Conservation (phyloP, 805 yeast genomes). For the Metschnikowia arizonensis region DNA sequence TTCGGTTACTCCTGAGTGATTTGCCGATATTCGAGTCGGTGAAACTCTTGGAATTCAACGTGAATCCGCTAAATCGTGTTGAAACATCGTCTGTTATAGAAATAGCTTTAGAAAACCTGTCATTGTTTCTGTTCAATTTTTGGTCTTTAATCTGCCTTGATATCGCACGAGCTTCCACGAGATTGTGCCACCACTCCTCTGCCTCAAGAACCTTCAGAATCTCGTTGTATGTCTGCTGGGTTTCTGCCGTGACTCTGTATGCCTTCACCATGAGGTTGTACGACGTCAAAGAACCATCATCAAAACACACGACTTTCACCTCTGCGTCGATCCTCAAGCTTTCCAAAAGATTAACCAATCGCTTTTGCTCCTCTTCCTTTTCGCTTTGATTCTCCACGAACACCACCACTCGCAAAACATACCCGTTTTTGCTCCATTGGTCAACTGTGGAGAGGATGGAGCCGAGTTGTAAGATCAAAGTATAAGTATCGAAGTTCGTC, state of each 20-base stretch:
- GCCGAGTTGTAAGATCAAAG: slow-evolving; percentile 88
- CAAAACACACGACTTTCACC: slow-evolving; percentile 68
- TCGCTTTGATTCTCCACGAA: slow-evolving; percentile 80
- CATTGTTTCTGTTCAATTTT: slow-evolving; percentile 17
- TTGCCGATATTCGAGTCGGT: slow-evolving; percentile 13
- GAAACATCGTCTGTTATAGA: slow-evolving; percentile 11
- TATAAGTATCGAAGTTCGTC: slow-evolving; percentile 93
- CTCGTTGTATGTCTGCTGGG: slow-evolving; percentile 29
- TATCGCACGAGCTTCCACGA: slow-evolving; percentile 53
- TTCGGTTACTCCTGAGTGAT: slow-evolving; percentile 28
- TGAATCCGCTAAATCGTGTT: slow-evolving; percentile 21
- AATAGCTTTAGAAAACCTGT: slow-evolving; percentile 9
- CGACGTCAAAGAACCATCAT: slow-evolving; percentile 48
- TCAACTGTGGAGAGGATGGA: slow-evolving; percentile 92
- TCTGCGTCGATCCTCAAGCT: slow-evolving; percentile 83
- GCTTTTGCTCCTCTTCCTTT: slow-evolving; percentile 59
- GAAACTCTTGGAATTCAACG: slow-evolving; percentile 18
- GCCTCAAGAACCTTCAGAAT: slow-evolving; percentile 49
- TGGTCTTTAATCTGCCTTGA: slow-evolving; percentile 32
- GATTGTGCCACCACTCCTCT: slow-evolving; percentile 86
- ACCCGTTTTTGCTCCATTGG: slow-evolving; percentile 74
- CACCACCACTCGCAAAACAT: slow-evolving; percentile 72
- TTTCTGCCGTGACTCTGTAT: slow-evolving; percentile 31
- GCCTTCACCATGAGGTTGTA: slow-evolving; percentile 82
- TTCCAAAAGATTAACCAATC: slow-evolving; percentile 62